phyloP scores from a whole-genome alignment of 768 basidiomycete species.

The Cystobasidium tubakii region DNA sequence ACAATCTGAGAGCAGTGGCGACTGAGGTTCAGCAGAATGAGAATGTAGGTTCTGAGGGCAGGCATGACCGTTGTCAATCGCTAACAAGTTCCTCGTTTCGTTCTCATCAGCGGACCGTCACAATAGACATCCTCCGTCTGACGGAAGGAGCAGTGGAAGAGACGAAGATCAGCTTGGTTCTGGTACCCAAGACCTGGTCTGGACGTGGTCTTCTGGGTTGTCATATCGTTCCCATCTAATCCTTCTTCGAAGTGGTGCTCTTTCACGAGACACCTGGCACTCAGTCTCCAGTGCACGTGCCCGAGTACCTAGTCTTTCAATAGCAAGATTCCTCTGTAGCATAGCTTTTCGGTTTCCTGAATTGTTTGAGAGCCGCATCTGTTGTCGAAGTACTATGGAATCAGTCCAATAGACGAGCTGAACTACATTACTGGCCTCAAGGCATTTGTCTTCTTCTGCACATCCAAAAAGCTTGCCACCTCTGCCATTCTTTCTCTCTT shows the following conservation, averaged over 20 bases:
- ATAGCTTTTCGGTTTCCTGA: background rate
- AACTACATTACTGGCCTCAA: no score
- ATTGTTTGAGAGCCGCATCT: no score
- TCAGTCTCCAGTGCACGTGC: no score
- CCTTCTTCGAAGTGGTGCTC: no score
- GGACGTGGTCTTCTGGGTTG: slow-evolving; percentile 31
- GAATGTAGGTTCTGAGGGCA: no score
- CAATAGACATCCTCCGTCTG: slow-evolving; percentile 16
- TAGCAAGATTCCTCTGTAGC: background rate
- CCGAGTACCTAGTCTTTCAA: no score
- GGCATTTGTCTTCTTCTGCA: background rate
- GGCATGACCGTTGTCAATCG: no score
- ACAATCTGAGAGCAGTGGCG: slow-evolving; percentile 16
- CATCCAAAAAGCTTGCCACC: slow-evolving; percentile 9
- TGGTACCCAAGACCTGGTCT: slow-evolving; percentile 31
- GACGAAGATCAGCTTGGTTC: slow-evolving; percentile 6
- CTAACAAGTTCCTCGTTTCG: background rate
- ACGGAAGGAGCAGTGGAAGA: background rate
- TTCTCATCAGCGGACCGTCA: slow-evolving; percentile 15
- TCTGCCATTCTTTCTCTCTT: background rate
- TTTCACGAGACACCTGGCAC: no score
- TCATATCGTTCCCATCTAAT: slow-evolving; percentile 25
- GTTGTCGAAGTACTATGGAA: no score
- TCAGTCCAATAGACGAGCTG: no score
- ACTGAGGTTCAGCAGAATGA: slow-evolving; percentile 28